phyloP scores from a whole-genome alignment of 129 eudicot genomes.

The Oenanthe sinensis region DNA sequence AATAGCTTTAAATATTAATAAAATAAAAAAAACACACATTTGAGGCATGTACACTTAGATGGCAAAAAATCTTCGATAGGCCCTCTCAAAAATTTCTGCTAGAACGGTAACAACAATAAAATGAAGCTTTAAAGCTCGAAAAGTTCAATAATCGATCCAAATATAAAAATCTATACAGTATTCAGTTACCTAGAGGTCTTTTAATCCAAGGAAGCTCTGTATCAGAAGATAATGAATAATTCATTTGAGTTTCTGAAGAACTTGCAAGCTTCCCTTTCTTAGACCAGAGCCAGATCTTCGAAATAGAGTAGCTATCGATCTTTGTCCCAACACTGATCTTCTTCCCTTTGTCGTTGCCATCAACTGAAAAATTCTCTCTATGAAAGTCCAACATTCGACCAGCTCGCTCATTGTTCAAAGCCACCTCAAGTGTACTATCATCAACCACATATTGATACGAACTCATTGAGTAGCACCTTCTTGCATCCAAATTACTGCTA shows the following conservation, averaged over 20 bases:
- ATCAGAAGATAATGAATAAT: constrained; percentile 35
- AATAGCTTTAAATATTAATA: not conserved
- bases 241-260: constrained; percentile 38
- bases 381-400: constrained; percentile 21
- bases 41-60: not conserved
- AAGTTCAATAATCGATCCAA: constrained; percentile 20
- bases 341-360: constrained; percentile 56
- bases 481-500: constrained; percentile 77
- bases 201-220: constrained; percentile 49
- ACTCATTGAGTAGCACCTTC: constrained; percentile 91
- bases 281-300: constrained; percentile 97
- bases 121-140: constrained; percentile 20
- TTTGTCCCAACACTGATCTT: constrained; percentile 64
- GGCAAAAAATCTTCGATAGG: constrained; percentile 14
- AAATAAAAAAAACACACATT: not conserved
- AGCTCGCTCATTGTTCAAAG: constrained; percentile 35
- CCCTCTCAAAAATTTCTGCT: constrained; percentile 15
- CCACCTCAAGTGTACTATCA: constrained; percentile 48
- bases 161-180: constrained; percentile 13
- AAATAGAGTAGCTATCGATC: constrained; percentile 87
- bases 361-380: constrained; percentile 12
- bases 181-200: constrained; percentile 48
- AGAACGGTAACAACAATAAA: constrained; percentile 1
- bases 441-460: constrained; percentile 84
- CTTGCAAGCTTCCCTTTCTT: constrained; percentile 69